These are phyloP conservation scores for Irpex lacteus DNA, from an alignment of 1,284 basidiomycete genomes.

Conservation along the genomic window DNA sequence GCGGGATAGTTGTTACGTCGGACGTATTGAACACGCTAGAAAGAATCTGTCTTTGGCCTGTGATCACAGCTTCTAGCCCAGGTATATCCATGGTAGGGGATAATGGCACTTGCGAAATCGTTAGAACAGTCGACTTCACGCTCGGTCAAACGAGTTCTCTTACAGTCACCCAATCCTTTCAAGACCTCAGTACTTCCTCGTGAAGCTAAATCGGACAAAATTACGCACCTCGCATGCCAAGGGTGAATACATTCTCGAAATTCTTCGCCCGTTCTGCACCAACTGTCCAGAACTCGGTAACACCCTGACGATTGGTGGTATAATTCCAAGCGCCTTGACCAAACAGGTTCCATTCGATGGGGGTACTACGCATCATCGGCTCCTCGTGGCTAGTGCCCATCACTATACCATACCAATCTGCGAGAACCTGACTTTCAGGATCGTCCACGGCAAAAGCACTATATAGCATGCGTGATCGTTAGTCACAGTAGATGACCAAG, in stretches of 20 bases:
- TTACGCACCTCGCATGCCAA: constrained; percentile 58
- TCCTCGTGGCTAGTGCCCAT: constrained; percentile 74
- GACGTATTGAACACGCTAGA: constrained; percentile 48
- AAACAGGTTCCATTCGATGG: constrained; percentile 57
- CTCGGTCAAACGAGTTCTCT: neutral
- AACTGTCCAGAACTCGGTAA: constrained; percentile 57
- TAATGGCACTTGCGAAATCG: constrained; percentile 42
- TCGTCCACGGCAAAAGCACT: constrained; percentile 74
- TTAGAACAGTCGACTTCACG: too few relatives aligned
- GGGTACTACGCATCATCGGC: constrained; percentile 63
- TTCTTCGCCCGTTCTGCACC: constrained; percentile 54
- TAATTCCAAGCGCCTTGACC: constrained; percentile 63
- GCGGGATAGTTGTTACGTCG: constrained; percentile 52
- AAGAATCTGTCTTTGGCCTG: constrained; percentile 62
- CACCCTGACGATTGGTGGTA: constrained; percentile 44
- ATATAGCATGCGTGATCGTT: constrained; percentile 14
- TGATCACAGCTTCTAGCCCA: constrained; percentile 50
- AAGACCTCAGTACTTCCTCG: neutral
- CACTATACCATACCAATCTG: constrained; percentile 66
- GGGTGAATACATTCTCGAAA: constrained; percentile 59
- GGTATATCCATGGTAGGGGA: constrained; percentile 45
- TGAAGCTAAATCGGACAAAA: neutral
- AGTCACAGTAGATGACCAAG: neutral
- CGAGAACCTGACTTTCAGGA: constrained; percentile 57
- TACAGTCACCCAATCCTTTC: neutral